Evolutionary conservation across 176 grass and related monocot genomes (phyloP), one percentile per base, ranked within the genome.

Genomic region (Triticum turgidum): DNA sequence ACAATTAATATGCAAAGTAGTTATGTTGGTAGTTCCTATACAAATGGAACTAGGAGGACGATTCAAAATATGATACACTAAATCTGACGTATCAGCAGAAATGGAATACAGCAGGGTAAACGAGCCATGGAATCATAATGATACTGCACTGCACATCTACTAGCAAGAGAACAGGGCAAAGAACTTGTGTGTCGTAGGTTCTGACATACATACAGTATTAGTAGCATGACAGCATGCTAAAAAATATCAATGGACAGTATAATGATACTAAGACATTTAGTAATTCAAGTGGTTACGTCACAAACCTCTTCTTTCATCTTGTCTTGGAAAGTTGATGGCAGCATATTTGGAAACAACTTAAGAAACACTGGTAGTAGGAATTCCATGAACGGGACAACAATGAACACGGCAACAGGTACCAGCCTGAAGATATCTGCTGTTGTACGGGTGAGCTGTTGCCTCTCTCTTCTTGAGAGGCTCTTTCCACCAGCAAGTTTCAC

Each of bases 341-440:
- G 76, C 95, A 98, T 98, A 83, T 98, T 91, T 83, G 95, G 95
- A 63, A 95, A 98, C 61, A 98, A 61, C 68, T 95, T 98, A 41
- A 98, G 91, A 67, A 95, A 93, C 52, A 95, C 87, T 27, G 95
- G 95, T 62, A 98, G 69, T 78, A 95, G 88, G 77, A 98, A 93
- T 79, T 98, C 92, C 95, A 98, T 98, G 84, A 98, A 98, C 77
- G 95, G 95, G 84, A 98, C 95, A 86, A 95, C 82, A 25, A 95
- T 94, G 88, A 98, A 98, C 75, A 98, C 91, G 73, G 91, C 92
- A 87, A 98, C 80, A 37, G 95, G 93, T 42, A 98, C 91, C 82
- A 98, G 86, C 83, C 91, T 93, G 76, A 98, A 91, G 73, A 98
- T 95, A 88, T 98, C 95, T 61, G 91, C 93, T 59, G 91, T 91